A percentile compares a stretch with the other conserved stretches of the same genome.
phyloP scores from a whole-genome alignment of 2,329 filamentous ascomycete species.

The Ophiostoma himal-ulmi region DNA sequence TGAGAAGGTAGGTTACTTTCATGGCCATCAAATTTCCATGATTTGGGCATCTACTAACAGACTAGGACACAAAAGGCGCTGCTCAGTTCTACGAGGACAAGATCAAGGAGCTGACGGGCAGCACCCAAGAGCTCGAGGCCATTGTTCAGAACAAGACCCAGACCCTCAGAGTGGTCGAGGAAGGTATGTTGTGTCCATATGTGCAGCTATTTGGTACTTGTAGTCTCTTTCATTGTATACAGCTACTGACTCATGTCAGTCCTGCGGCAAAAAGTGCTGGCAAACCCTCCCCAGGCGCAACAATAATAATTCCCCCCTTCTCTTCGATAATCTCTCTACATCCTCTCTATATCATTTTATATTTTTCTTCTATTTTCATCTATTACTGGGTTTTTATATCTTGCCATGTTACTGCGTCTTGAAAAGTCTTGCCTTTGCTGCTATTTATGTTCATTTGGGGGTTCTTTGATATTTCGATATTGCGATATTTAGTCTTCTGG shows the following conservation, averaged over 20 bases:
- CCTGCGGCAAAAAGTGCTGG: constrained; percentile 36
- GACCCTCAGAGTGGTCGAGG: constrained; percentile 81
- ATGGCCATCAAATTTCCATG: not conserved
- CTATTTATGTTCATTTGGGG: not conserved
- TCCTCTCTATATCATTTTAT: constrained; percentile 1
- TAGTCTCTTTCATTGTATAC: not conserved
- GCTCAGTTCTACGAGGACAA: constrained; percentile 53
- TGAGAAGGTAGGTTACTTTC: constrained; percentile 62
- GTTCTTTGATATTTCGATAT: not conserved
- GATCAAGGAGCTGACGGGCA: constrained; percentile 47
- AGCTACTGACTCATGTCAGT: constrained; percentile 29
- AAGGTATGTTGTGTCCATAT: constrained; percentile 49
- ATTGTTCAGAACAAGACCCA: constrained; percentile 67
- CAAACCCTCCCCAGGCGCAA: constrained; percentile 19
- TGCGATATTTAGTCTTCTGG: not conserved
- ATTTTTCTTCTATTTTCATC: not conserved
- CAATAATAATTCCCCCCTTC: too few species aligned
- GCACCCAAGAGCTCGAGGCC: constrained; percentile 51
- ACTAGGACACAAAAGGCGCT: constrained; percentile 48
- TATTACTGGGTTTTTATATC: not conserved
- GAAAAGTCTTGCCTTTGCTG: constrained; percentile 11
- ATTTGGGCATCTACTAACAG: not conserved
- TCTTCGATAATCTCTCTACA: not conserved
- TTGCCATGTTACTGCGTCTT: not conserved
- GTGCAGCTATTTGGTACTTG: not conserved